Evolutionary conservation across 306 rosid species (phyloP).

Genomic region (Coriaria nepalensis): DNA sequence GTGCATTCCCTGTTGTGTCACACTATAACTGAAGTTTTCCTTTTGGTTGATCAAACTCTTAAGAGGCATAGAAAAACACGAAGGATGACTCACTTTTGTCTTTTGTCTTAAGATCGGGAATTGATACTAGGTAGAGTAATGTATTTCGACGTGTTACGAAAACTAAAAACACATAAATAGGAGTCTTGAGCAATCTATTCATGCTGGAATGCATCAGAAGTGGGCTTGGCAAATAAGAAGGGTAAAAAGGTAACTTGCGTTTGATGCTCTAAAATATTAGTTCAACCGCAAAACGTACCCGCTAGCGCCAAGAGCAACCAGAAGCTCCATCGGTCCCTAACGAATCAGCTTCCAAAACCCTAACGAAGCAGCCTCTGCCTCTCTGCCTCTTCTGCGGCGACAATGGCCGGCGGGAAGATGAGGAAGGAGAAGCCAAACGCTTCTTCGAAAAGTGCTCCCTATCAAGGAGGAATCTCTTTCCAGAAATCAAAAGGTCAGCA

Average conservation of each 20-base stretch:
- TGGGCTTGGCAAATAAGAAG: neutral
- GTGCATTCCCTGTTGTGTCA: neutral
- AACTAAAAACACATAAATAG: too few relatives aligned
- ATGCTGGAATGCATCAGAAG: too few relatives aligned
- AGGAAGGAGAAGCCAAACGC: slow-evolving; percentile 30
- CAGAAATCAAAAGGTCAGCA: slow-evolving; percentile 56
- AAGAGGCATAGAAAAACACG: neutral
- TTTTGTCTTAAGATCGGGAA: too few relatives aligned
- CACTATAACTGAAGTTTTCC: too few relatives aligned
- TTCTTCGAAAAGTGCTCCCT: slow-evolving; percentile 19
- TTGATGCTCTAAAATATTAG: too few relatives aligned
- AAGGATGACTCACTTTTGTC: slow-evolving; percentile 3
- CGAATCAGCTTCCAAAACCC: too few relatives aligned
- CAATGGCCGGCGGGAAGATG: slow-evolving; percentile 50
- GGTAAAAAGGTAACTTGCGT: too few relatives aligned
- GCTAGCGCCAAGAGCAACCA: too few relatives aligned
- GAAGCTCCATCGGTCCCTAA: too few relatives aligned
- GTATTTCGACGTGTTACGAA: too few relatives aligned
- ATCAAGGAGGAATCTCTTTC: slow-evolving; percentile 46
- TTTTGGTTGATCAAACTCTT: slow-evolving; percentile 9
- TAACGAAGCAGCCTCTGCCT: neutral
- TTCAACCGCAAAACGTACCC: too few relatives aligned
- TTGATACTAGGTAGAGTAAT: too few relatives aligned
- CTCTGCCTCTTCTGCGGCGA: neutral
- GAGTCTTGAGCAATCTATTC: neutral